Evolutionary conservation across 257 asterid species (phyloP), one percentile per base, ranked within the genome.

Genomic region (Perilla frutescens): DNA sequence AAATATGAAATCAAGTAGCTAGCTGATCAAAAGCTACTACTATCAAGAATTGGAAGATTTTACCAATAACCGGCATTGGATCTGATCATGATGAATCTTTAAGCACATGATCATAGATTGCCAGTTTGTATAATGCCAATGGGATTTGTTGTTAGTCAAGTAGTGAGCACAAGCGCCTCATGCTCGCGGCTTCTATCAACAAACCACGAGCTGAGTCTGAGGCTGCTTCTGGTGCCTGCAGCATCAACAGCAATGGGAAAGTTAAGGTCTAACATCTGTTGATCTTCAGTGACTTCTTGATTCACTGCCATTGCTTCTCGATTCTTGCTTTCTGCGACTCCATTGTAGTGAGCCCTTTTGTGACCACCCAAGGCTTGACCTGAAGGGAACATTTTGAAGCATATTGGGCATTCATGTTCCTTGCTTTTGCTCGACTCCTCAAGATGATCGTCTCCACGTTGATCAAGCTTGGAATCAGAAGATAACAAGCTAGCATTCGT

Each of bases 281-380:
- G 63, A 57, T 51, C 63, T 39, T 77, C 84, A 56, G 44, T 66
- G 45, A 48, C 66, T 3, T 82, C 85, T 56, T 82, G 80, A 68
- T 58, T 75, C 71, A 29, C 68, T 10, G 50, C 73, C 61, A 50
- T 7, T 29, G 53, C 56, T 74, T 81, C 88, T 34, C 51, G 68
- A 34, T 15, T 61, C 76, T 64, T 86, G 80, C 57, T 68, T 3
- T 82, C 92, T 8, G 40, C 72, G 11, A 10, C 39, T 13, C 75
- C 86, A 57, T 39, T 67, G 78, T 82, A 88, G 59, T 89, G 97
- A 68, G 94, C 94, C 77, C 96, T 89, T 85, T 81, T 89, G 83
- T 93, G 98, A 2, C 97, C 98, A 31, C 96, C 96, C 79, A 89
- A 71, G 49, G 97, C 96, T 63, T 88, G 96, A 7, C 96, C 98